Evolutionary conservation across 176 grass and related monocot genomes (phyloP), one percentile per base, ranked within the genome.

Genomic region (Carex scoparia): DNA sequence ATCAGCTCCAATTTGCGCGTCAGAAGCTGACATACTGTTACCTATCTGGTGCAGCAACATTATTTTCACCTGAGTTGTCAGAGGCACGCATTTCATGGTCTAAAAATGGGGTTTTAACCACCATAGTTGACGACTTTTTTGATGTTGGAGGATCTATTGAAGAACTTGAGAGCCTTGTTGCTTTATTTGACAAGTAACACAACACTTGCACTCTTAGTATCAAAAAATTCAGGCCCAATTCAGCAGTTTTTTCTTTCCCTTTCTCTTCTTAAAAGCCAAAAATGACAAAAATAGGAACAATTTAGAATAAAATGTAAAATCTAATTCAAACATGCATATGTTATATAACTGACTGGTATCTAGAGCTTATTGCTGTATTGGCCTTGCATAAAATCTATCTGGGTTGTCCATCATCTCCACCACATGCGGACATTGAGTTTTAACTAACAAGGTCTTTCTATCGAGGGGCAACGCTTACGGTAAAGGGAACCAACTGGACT

Each of bases 51-150:
- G 87, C 94, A 60, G 88, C 87, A 42, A 90, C 89, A 58, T 80
- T 94, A 61, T 97, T 81, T 46, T 84, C 84, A 18, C 87, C 86
- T 51, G 84, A 97, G 78, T 49, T 91, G 2, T 88, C 85, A 15
- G 86, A 92, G 68, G 92, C 89, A 38, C 89, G 90, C 64, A 90
- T 90, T 23, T 85, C 79, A 18, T 97, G 89, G 90, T 60, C 90
- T 2, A 87, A 91, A 88, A 94, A 94, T 87, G 81, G 65, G 28
- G 90, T 92, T 8, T 91, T 97, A n/a, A 88, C 90, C n/a, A 94
- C 89, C 8, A 13, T 92, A 0, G 84, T 91, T 18, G 92, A 97
- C 18, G 94, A 97, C 74, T 92, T 97, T 81, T 94, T 94, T 42
- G 94, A 97, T 48, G 42, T 91, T 55, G 89, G 84, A 56, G 92